Evolutionary conservation across 164 flowering plant genomes (phyloP).

Genomic region (Echeveria elegans): DNA sequence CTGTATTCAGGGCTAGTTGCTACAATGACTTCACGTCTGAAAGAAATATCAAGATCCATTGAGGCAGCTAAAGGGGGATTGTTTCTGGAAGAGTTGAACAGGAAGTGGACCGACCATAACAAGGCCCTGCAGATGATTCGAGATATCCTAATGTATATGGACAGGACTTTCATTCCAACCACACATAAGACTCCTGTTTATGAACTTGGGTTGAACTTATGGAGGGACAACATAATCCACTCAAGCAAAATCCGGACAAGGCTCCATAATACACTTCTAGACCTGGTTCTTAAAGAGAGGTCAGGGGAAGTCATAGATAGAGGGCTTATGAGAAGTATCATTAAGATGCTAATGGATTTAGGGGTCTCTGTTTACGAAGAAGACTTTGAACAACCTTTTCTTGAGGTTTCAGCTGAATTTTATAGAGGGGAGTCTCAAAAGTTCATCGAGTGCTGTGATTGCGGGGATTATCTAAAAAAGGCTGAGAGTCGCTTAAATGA

Average conservation of each 20-base stretch:
- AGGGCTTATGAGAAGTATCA: slow-evolving; percentile 69
- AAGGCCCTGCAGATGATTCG: slow-evolving; percentile 82
- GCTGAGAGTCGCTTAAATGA: slow-evolving; percentile 78
- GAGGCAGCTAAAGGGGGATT: slow-evolving; percentile 72
- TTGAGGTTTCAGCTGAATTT: slow-evolving; percentile 69
- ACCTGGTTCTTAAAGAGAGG: slow-evolving; percentile 57
- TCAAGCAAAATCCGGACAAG: slow-evolving; percentile 59
- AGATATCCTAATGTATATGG: slow-evolving; percentile 97
- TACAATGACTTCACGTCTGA: slow-evolving; percentile 72
- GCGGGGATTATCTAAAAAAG: slow-evolving; percentile 73
- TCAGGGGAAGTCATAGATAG: slow-evolving; percentile 77
- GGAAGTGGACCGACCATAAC: slow-evolving; percentile 84
- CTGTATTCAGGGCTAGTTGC: slow-evolving; percentile 78
- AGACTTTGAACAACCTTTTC: slow-evolving; percentile 73
- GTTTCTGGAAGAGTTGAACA: slow-evolving; percentile 81
- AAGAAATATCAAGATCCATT: slow-evolving; percentile 61
- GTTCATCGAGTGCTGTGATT: slow-evolving; percentile 76
- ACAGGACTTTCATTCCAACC: slow-evolving; percentile 77
- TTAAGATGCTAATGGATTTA: slow-evolving; percentile 80
- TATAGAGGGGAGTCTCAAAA: slow-evolving; percentile 69
- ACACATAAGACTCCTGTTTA: slow-evolving; percentile 76
- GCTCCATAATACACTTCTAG: slow-evolving; percentile 63
- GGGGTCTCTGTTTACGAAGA: slow-evolving; percentile 73
- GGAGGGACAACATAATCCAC: slow-evolving; percentile 76
- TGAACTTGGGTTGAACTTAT: slow-evolving; percentile 77